Evolutionary conservation across 176 grass and related monocot species (phyloP).

Genomic region (Carex myosuroides): DNA sequence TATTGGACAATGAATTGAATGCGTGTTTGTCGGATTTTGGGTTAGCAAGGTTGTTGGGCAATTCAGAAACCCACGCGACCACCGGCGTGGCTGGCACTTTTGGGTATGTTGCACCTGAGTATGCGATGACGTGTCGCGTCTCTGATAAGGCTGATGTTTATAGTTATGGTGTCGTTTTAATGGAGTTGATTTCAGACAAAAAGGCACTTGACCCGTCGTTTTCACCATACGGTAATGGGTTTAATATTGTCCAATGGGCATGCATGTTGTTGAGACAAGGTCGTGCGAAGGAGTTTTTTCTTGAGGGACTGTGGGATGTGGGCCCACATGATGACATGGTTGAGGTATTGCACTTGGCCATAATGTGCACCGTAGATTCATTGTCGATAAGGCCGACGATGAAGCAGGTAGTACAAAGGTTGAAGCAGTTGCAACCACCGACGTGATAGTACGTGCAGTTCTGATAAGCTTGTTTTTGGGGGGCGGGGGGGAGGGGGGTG

Average conservation of each 20-base stretch:
- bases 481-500: too few species aligned
- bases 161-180: constrained; percentile 93
- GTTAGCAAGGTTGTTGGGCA: constrained; percentile 83
- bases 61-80: constrained; percentile 96
- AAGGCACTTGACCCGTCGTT: constrained; percentile 91
- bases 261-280: constrained; percentile 89
- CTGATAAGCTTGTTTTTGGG: not conserved
- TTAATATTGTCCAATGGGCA: constrained; percentile 96
- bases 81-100: constrained; percentile 96
- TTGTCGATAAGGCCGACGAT: constrained; percentile 76
- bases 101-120: constrained; percentile 96
- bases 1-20: constrained; percentile 73
- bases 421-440: constrained; percentile 92
- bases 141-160: constrained; percentile 97
- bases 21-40: constrained; percentile 93
- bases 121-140: constrained; percentile 95
- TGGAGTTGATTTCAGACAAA: constrained; percentile 97
- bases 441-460: constrained; percentile 21
- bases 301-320: constrained; percentile 76
- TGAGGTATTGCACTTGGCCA: constrained; percentile 77
- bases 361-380: constrained; percentile 84
- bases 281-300: constrained; percentile 70
- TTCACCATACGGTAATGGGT: constrained; percentile 94
- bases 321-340: constrained; percentile 83
- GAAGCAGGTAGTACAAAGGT: constrained; percentile 84